Conservation (phyloP, 1,284 basidiomycete species). For the Ganoderma multipileum region DNA sequence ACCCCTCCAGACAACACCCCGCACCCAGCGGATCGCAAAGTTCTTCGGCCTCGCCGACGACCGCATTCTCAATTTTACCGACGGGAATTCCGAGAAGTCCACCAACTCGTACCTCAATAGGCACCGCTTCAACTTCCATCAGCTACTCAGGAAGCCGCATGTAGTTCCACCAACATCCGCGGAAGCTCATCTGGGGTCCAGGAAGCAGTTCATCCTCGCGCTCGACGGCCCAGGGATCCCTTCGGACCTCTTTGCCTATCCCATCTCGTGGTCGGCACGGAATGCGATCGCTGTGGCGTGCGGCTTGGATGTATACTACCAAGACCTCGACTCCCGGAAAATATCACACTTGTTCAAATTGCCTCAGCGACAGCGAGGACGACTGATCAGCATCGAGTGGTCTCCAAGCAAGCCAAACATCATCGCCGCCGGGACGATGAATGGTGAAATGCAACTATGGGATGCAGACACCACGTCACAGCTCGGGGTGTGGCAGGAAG, state of each 20-base stretch:
- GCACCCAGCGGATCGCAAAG: conserved; percentile 55
- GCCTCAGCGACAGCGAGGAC: conserved; percentile 30
- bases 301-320: conserved; percentile 53
- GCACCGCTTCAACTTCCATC: conserved; percentile 47
- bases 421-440: conserved; percentile 48
- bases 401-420: conserved; percentile 40
- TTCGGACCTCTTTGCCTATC: conserved; percentile 51
- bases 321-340: conserved; percentile 52
- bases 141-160: conserved; percentile 45
- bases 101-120: conserved; percentile 41
- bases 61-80: conserved; percentile 48
- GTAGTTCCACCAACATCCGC: conserved; percentile 47
- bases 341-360: conserved; percentile 51
- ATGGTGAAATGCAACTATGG: conserved; percentile 49
- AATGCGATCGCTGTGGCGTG: conserved; percentile 58
- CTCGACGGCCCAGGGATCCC: conserved; percentile 58
- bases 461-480: conserved; percentile 43
- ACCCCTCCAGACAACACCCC: conserved; percentile 53
- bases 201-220: conserved; percentile 55
- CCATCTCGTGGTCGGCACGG: conserved; percentile 52
- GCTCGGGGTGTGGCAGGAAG: conserved; percentile 45
- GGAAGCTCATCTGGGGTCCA: conserved; percentile 48
- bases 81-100: conserved; percentile 36
- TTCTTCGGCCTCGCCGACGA: conserved; percentile 54
- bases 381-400: conserved; percentile 47